These are phyloP conservation scores for Mortierella antarctica DNA, from an alignment of 192 early-diverging fungal species.

Conservation along the genomic window DNA sequence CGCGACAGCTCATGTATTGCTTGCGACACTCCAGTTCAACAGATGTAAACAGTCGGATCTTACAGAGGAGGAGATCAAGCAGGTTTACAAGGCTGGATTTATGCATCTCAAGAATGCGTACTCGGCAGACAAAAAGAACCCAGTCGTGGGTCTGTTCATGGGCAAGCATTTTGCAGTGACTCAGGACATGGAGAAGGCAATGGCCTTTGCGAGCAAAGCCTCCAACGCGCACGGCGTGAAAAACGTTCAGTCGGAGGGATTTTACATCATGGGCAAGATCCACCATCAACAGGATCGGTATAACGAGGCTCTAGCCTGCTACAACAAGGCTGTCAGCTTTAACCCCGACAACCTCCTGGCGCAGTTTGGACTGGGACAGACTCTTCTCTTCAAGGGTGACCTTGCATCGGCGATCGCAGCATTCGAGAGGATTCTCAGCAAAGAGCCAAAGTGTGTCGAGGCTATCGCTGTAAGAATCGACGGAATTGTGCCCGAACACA, in stretches of 20 bases:
- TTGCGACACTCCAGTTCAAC: constrained; percentile 87
- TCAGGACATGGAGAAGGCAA: constrained; percentile 32
- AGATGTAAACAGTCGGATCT: constrained; percentile 62
- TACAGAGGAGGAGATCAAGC: constrained; percentile 54
- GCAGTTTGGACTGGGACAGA: constrained; percentile 84
- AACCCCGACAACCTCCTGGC: constrained; percentile 76
- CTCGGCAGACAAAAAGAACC: constrained; percentile 61
- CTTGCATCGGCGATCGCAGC: constrained; percentile 57
- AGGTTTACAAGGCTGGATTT: constrained; percentile 57
- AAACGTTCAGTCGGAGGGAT: constrained; percentile 45
- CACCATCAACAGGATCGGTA: constrained; percentile 46
- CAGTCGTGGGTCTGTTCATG: constrained; percentile 56
- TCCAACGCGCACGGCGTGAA: constrained; percentile 43
- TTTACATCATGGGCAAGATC: constrained; percentile 49
- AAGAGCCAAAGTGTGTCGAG: constrained; percentile 73
- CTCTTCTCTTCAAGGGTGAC: constrained; percentile 65
- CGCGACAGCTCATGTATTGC: constrained; percentile 74
- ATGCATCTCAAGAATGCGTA: constrained; percentile 64
- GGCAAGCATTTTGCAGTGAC: constrained; percentile 44
- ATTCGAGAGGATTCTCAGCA: constrained; percentile 69
- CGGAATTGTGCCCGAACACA: not conserved
- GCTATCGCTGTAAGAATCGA: constrained; percentile 59
- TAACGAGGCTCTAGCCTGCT: constrained; percentile 73
- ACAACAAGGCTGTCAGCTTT: constrained; percentile 69
- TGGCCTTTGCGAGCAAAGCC: constrained; percentile 43